Evolutionary conservation across 73 alveolate species (phyloP).

Genomic region (Tetrahymena borealis): DNA sequence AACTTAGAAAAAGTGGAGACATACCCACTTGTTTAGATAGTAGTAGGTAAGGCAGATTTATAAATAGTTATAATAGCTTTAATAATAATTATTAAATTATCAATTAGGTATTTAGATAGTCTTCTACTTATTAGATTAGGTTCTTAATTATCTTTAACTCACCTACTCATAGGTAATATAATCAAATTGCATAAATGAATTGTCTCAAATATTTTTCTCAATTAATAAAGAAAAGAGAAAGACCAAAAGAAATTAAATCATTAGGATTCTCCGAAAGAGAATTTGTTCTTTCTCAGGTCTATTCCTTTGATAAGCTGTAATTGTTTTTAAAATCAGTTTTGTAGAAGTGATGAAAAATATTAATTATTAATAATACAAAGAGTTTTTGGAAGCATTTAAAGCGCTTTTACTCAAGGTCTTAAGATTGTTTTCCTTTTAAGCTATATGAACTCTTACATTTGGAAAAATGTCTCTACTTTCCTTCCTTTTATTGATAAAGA

Average conservation of each 20-base stretch:
- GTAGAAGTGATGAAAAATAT: background rate
- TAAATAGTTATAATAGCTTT: background rate
- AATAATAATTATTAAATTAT: background rate
- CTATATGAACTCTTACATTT: constrained; percentile 4
- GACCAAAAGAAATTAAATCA: background rate
- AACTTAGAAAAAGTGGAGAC: background rate
- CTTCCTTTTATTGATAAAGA: background rate
- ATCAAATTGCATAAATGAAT: background rate
- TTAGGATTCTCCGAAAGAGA: background rate
- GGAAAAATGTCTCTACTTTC: background rate
- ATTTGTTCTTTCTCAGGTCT: background rate
- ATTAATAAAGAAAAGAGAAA: background rate
- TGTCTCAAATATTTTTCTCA: background rate
- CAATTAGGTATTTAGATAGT: background rate
- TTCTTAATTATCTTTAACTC: background rate
- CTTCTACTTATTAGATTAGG: background rate
- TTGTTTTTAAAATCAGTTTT: background rate
- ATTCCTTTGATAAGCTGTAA: background rate
- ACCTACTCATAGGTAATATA: background rate
- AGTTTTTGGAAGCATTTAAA: background rate
- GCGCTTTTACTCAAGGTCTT: background rate
- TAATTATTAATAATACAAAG: background rate
- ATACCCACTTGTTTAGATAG: background rate
- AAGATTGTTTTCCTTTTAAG: background rate
- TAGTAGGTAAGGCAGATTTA: background rate